phyloP scores from a whole-genome alignment of 192 early-diverging fungal genomes.

The Gamsiella multidivaricata region DNA sequence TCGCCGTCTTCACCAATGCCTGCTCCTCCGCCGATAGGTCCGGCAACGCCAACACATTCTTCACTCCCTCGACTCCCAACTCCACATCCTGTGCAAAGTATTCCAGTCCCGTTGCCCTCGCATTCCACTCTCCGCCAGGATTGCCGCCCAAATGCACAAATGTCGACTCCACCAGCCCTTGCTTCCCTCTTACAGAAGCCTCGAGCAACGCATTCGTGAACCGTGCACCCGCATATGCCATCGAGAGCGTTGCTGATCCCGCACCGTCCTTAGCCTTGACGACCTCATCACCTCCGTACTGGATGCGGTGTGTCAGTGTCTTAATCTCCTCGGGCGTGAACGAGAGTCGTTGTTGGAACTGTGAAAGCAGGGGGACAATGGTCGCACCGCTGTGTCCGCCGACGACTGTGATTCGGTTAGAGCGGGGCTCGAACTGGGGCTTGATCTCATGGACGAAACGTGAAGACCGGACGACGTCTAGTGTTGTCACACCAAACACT shows the following conservation, averaged over 20 bases:
- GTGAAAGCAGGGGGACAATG: slow-evolving; percentile 90
- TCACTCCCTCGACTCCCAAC: slow-evolving; percentile 79
- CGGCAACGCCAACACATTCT: slow-evolving; percentile 84
- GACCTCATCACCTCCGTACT: slow-evolving; percentile 98
- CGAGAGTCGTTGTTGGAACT: slow-evolving; percentile 64
- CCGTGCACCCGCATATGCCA: slow-evolving; percentile 88
- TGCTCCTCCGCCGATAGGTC: slow-evolving; percentile 79
- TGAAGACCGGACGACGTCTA: slow-evolving; percentile 94
- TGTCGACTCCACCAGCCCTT: slow-evolving; percentile 86
- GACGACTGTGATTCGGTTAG: slow-evolving; percentile 82
- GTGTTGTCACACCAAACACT: slow-evolving; percentile 94
- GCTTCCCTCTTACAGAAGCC: slow-evolving; percentile 70
- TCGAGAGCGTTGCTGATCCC: slow-evolving; percentile 89
- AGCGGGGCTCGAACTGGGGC: slow-evolving; percentile 70
- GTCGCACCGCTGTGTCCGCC: slow-evolving; percentile 97
- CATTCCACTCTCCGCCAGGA: slow-evolving; percentile 61
- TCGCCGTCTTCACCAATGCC: slow-evolving; percentile 74
- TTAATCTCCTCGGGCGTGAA: slow-evolving; percentile 86
- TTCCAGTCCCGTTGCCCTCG: slow-evolving; percentile 67
- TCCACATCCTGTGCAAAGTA: slow-evolving; percentile 83
- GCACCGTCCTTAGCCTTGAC: slow-evolving; percentile 95
- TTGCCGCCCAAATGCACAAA: slow-evolving; percentile 67
- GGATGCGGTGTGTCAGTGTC: slow-evolving; percentile 93
- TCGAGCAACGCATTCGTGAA: slow-evolving; percentile 89
- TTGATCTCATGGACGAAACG: slow-evolving; percentile 88